Conservation (phyloP, 768 basidiomycete species). For the Sarcodon aspratus region DNA sequence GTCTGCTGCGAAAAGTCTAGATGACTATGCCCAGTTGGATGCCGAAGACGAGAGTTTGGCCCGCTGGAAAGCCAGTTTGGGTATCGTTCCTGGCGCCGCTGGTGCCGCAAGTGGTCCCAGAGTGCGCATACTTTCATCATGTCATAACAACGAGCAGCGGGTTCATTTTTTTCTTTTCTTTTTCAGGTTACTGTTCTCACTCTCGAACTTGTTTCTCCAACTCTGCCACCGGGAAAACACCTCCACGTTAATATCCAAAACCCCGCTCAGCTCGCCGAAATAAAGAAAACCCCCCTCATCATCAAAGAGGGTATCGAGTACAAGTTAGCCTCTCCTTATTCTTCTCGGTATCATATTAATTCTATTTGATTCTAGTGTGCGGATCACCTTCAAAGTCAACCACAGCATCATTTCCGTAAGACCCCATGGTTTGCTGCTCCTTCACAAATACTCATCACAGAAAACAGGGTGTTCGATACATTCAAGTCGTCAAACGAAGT, state of each 20-base stretch:
- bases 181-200: constrained; percentile 57
- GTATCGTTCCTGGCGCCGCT: constrained; percentile 47
- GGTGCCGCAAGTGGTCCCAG: constrained; percentile 46
- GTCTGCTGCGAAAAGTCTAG: constrained; percentile 53
- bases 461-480: constrained; percentile 64
- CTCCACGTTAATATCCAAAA: constrained; percentile 62
- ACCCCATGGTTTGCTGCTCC: not conserved
- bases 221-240: constrained; percentile 44
- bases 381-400: constrained; percentile 79
- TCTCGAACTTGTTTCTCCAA: constrained; percentile 72
- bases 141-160: not conserved
- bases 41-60: constrained; percentile 87
- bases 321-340: constrained; percentile 40
- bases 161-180: constrained; percentile 3
- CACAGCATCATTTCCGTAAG: constrained; percentile 78
- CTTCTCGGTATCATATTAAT: not conserved
- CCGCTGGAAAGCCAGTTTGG: constrained; percentile 93
- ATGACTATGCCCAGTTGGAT: constrained; percentile 80
- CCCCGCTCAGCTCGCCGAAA: constrained; percentile 30
- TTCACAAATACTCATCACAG: not conserved
- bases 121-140: constrained; percentile 25
- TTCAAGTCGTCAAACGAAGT: constrained; percentile 79
- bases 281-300: constrained; percentile 67
- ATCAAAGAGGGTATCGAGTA: constrained; percentile 88
- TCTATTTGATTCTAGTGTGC: constrained; percentile 37